A percentile compares a stretch with the other conserved stretches of the same genome.
phyloP scores from a whole-genome alignment of 139 green algal genomes.

The Pleodorina starrii region DNA sequence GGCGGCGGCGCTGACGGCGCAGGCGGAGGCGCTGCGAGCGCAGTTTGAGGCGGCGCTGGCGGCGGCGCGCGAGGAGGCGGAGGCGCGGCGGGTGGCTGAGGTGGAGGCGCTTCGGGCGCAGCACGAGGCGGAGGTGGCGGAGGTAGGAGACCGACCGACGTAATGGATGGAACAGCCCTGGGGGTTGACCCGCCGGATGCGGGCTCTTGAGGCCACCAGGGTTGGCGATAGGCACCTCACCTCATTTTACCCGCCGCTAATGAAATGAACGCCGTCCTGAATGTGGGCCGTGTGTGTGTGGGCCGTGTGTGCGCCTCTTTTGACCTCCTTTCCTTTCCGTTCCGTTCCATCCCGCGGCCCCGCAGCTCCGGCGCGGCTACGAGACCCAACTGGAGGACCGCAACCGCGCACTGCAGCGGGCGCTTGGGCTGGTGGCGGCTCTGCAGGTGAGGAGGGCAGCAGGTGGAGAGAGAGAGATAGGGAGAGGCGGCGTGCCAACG shows the following conservation, averaged over 20 bases:
- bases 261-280: too few species aligned
- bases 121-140: constrained; percentile 10
- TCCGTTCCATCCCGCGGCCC: neutral
- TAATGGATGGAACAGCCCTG: too few species aligned
- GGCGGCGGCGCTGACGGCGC: neutral
- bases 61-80: neutral
- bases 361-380: constrained; percentile 10
- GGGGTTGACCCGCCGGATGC: too few species aligned
- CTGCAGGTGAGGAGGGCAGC: neutral
- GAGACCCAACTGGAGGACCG: constrained; percentile 16
- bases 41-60: neutral
- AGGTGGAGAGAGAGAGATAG: neutral
- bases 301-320: too few species aligned
- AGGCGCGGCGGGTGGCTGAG: neutral
- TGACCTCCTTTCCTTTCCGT: too few species aligned
- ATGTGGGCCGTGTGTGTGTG: too few species aligned
- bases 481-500: neutral
- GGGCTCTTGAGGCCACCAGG: too few species aligned
- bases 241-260: too few species aligned
- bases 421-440: constrained; percentile 24
- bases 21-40: neutral
- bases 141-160: neutral
- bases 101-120: neutral
- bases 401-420: neutral
- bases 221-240: too few species aligned